phyloP scores from a whole-genome alignment of 495 filamentous ascomycete species.

The Podospora pseudocomata region DNA sequence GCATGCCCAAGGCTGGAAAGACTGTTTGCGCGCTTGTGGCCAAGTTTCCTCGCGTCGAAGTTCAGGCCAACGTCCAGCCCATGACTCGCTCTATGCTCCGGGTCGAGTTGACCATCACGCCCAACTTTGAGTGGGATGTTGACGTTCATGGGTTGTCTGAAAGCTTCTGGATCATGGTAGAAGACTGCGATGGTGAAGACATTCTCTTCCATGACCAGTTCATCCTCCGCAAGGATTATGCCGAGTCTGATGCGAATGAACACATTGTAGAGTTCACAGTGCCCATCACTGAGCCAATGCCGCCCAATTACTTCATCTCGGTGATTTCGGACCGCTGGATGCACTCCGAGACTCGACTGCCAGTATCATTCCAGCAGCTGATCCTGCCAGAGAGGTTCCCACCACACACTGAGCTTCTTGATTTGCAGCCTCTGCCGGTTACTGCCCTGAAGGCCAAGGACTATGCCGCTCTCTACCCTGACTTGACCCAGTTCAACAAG shows the following conservation, averaged over 20 bases:
- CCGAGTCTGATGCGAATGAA: slow-evolving; percentile 74
- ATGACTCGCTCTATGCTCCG: slow-evolving; percentile 95
- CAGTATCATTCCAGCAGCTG: slow-evolving; percentile 91
- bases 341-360: slow-evolving; percentile 91
- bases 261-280: slow-evolving; percentile 98
- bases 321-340: slow-evolving; percentile 95
- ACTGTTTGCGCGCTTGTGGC: slow-evolving; percentile 79
- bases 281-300: slow-evolving; percentile 94
- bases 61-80: slow-evolving; percentile 89
- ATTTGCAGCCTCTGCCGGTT: slow-evolving; percentile 86
- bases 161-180: slow-evolving; percentile 94
- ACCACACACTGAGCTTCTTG: slow-evolving; percentile 82
- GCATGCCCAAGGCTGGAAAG: slow-evolving; percentile 84
- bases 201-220: slow-evolving; percentile 96
- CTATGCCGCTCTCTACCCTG: slow-evolving; percentile 74
- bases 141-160: slow-evolving; percentile 81
- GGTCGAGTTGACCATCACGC: slow-evolving; percentile 86
- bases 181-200: slow-evolving; percentile 96
- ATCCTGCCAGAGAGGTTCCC: slow-evolving; percentile 94
- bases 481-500: slow-evolving; percentile 91
- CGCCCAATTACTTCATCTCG: slow-evolving; percentile 96
- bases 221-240: slow-evolving; percentile 81
- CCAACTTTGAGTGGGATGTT: slow-evolving; percentile 96
- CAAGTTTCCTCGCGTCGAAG: slow-evolving; percentile 89
- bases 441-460: slow-evolving; percentile 83